Conservation (phyloP, 352 stramenopile species). For the Globisporangium perplexum region DNA sequence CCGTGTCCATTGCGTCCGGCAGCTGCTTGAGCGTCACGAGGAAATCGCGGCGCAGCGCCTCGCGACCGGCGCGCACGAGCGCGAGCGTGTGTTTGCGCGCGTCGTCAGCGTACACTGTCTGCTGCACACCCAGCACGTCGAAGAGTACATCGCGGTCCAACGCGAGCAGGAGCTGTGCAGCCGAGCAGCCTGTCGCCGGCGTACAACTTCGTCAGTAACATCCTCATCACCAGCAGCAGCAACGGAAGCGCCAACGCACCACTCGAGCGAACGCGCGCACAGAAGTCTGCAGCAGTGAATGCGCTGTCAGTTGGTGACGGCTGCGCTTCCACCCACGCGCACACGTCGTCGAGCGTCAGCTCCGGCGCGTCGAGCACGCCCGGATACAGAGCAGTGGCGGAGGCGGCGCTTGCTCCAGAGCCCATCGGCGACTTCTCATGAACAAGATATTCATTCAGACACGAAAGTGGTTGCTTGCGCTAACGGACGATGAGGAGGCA, state of each 20-base stretch:
- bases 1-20: slow-evolving; percentile 79
- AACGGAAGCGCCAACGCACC: no score
- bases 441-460: no score
- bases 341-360: slow-evolving; percentile 22
- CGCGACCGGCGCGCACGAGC: slow-evolving; percentile 18
- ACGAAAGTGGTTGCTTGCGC: no score
- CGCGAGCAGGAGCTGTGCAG: slow-evolving; percentile 17
- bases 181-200: slow-evolving; percentile 11
- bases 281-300: slow-evolving; percentile 11
- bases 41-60: slow-evolving; percentile 22
- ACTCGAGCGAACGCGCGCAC: slow-evolving; percentile 10
- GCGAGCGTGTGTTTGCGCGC: slow-evolving; percentile 10
- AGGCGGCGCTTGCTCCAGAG: not conserved
- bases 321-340: slow-evolving; percentile 24
- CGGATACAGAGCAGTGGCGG: no score
- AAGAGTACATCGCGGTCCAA: slow-evolving; percentile 26
- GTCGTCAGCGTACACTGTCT: slow-evolving; percentile 3
- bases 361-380: slow-evolving; percentile 7
- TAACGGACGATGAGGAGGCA: no score
- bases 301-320: not conserved
- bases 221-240: no score
- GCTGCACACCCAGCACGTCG: slow-evolving; percentile 7
- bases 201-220: not conserved
- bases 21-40: slow-evolving; percentile 73
- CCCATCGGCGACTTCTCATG: no score